These are phyloP conservation scores for Neurospora hispaniola DNA, from an alignment of 495 filamentous ascomycete species.

Conservation along the genomic window DNA sequence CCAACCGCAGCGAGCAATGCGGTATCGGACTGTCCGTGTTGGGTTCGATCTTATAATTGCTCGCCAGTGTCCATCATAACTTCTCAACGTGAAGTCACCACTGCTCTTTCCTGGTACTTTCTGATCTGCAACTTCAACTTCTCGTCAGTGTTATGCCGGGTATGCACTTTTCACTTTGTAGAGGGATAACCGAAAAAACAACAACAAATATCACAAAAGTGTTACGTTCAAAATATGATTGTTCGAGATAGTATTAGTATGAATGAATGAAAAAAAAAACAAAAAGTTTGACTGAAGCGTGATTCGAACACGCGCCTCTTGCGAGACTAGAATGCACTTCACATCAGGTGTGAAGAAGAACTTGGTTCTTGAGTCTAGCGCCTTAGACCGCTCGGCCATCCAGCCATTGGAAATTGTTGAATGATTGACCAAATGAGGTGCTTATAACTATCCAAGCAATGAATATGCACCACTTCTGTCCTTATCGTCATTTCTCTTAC, in stretches of 20 bases:
- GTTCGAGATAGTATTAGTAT: not conserved
- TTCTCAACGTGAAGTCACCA: not conserved
- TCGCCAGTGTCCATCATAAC: not conserved
- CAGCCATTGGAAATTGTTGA: not conserved
- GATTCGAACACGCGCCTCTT: conserved; percentile 4
- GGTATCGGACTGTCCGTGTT: not conserved
- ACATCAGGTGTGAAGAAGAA: not conserved
- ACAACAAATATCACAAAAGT: not conserved
- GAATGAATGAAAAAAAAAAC: not conserved
- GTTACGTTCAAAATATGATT: not conserved
- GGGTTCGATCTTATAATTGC: not conserved
- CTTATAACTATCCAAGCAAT: not conserved
- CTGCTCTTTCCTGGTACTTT: not conserved
- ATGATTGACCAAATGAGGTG: fast-evolving
- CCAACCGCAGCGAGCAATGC: not conserved
- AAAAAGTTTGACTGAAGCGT: not conserved
- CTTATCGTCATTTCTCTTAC: not conserved
- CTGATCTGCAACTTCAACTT: not conserved
- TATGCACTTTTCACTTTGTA: not conserved
- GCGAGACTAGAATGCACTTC: not conserved
- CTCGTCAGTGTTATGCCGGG: not conserved
- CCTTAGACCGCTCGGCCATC: conserved; percentile 5
- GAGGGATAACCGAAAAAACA: not conserved
- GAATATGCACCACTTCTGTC: not conserved
- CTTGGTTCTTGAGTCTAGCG: conserved; percentile 1